Conservation (phyloP, 2,329 filamentous ascomycete genomes). For the Apiospora saccharicola region DNA sequence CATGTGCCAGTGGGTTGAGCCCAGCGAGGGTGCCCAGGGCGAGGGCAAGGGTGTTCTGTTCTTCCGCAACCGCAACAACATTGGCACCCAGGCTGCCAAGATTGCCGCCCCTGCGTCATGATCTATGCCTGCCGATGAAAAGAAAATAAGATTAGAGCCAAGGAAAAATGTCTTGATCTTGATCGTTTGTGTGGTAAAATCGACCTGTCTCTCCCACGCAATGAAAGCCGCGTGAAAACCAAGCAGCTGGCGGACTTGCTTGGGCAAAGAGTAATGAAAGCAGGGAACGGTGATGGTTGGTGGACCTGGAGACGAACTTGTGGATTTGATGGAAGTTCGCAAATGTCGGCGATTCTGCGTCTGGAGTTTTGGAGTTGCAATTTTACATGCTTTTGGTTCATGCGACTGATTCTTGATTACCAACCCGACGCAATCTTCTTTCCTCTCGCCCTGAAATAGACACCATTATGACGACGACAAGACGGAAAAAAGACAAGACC, state of each 20-base stretch:
- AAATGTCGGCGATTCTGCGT: background rate
- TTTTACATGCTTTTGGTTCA: background rate
- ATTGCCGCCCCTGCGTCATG: slow-evolving; percentile 10
- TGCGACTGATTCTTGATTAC: slow-evolving; percentile 17
- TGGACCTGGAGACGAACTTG: background rate
- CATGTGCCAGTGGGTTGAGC: slow-evolving; percentile 98
- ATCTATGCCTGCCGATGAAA: background rate
- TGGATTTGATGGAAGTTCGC: slow-evolving; percentile 4
- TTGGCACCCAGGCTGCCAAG: slow-evolving; percentile 65
- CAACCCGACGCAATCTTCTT: background rate
- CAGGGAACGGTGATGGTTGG: background rate
- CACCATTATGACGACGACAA: slow-evolving; percentile 2
- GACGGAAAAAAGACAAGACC: background rate
- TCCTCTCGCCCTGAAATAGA: background rate
- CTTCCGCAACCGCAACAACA: slow-evolving; percentile 92
- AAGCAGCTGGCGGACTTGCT: background rate
- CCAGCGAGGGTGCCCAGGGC: slow-evolving; percentile 79
- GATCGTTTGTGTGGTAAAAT: background rate
- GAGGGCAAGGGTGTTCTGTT: slow-evolving; percentile 87
- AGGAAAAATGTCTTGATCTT: background rate
- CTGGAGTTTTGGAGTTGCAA: slow-evolving; percentile 19
- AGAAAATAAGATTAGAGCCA: background rate
- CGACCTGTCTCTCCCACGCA: slow-evolving; percentile 9
- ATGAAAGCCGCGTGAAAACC: slow-evolving; percentile 16
- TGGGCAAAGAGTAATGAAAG: slow-evolving; percentile 12